phyloP scores from a whole-genome alignment of 176 grass and related monocot species.

The Luzula sylvatica region DNA sequence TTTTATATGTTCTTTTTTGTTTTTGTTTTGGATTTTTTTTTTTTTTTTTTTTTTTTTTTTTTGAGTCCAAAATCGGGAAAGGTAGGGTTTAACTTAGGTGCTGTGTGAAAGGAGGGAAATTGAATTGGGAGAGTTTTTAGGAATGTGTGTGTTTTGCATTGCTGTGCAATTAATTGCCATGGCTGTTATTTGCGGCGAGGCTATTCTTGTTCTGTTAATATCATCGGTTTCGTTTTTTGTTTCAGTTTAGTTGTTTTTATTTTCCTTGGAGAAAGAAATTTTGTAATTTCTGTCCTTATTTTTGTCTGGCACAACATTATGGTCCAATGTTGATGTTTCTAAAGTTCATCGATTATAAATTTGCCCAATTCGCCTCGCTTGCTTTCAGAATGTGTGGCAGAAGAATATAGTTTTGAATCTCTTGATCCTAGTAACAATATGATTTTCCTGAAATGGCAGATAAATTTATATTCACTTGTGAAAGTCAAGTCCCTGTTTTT shows the following conservation, averaged over 20 bases:
- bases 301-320: conserved; percentile 3
- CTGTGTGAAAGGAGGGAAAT: too few species aligned
- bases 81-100: conserved; percentile 22
- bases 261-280: conserved; percentile 18
- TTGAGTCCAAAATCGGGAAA: conserved; percentile 7
- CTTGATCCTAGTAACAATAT: too few species aligned
- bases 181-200: background rate
- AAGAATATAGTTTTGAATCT: too few species aligned
- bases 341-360: too few species aligned
- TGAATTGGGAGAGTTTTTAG: conserved; percentile 5
- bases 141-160: conserved; percentile 4
- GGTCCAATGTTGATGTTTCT: conserved; percentile 2
- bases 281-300: conserved; percentile 20
- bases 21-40: conserved; percentile 6
- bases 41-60: conserved; percentile 18
- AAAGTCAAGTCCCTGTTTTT: too few species aligned
- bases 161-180: conserved; percentile 18
- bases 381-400: too few species aligned
- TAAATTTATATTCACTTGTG: too few species aligned
- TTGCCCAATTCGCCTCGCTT: too few species aligned
- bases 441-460: too few species aligned
- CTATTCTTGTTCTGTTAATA: conserved; percentile 21
- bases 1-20: too few species aligned
- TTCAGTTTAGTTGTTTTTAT: conserved; percentile 8
- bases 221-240: conserved; percentile 9